Evolutionary conservation across 257 asterid genomes (phyloP), one percentile per base, ranked within the genome.

Genomic region (Gentiana macrophylla): DNA sequence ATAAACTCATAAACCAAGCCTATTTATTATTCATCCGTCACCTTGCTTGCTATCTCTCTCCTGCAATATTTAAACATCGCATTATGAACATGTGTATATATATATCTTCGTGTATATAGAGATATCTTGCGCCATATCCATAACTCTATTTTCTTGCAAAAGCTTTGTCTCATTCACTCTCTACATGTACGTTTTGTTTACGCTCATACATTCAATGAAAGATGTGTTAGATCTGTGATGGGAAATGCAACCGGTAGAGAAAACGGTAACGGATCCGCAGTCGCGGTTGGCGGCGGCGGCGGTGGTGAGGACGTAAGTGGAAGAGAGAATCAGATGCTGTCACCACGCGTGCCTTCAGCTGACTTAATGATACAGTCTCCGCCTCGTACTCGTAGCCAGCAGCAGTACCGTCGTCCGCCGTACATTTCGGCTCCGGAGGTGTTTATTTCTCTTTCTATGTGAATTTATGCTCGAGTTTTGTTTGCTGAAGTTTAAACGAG

Each of bases 161-260:
- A 12, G 35, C 24, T 8, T 41, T 36, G 2, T 64, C 8, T 65
- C 52, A 58, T 61, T 55, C 67, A 66, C 73, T 48, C 62, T 53
- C 33, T 47, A 49, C 35, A 37, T 49, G 35, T 50, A 43, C 55
- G 57, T 58, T 41, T 35, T 12, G 49, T 32, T 33, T 46, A 35
- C 33, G 60, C 24, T 0, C 46, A 44, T 32, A 35, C 15, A 34
- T 10, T 37, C 8, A 6, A 50, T 35, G 10, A 12, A 12, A 51
- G 5, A 24, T 24, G 24, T 24, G 50, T 50, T 37, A 52, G 53
- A 49, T 35, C 36, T 41, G 32, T 35, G 12, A 89, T 89, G 97
- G 97, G 97, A 5, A 89, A 89, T 78, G 84, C 83, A 12, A 79
- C 65, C 52, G 94, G 74, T 9, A 81, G 72, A 74, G 90, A 74